Conservation (phyloP, 2,329 filamentous ascomycete genomes). For the Colletotrichum limetticola region DNA sequence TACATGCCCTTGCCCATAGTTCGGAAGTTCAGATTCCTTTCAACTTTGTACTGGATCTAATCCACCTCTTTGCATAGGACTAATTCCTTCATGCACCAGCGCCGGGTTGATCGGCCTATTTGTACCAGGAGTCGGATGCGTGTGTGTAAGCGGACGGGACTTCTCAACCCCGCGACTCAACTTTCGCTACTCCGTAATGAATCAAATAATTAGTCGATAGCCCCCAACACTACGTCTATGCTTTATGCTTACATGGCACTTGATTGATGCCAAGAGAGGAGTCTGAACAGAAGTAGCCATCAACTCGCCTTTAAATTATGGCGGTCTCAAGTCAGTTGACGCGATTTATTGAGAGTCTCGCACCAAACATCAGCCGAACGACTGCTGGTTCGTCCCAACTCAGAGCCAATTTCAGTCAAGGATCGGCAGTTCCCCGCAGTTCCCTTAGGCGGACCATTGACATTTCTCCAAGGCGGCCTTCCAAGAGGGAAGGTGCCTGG, state of each 20-base stretch:
- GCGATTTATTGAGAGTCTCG: not conserved
- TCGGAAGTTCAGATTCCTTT: no score
- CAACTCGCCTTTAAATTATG: not conserved
- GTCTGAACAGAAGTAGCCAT: not conserved
- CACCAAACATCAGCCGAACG: conserved; percentile 21
- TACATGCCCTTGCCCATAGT: no score
- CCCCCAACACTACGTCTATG: not conserved
- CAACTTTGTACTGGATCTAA: no score
- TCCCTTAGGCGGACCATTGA: not conserved
- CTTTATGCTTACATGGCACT: not conserved
- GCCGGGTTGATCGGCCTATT: no score
- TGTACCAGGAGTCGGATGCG: no score
- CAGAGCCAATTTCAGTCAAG: not conserved
- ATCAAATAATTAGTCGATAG: not conserved
- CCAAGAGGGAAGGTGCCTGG: conserved; percentile 16
- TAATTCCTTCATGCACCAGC: no score
- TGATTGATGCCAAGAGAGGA: not conserved
- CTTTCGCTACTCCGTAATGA: no score
- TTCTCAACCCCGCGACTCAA: no score
- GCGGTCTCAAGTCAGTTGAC: not conserved
- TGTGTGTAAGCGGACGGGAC: no score
- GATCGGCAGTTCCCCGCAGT: conserved; percentile 22
- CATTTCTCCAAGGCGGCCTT: not conserved
- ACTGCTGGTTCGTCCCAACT: not conserved
- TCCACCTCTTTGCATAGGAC: no score